Conservation (phyloP, 257 asterid species). For the Verbascum thapsus region DNA sequence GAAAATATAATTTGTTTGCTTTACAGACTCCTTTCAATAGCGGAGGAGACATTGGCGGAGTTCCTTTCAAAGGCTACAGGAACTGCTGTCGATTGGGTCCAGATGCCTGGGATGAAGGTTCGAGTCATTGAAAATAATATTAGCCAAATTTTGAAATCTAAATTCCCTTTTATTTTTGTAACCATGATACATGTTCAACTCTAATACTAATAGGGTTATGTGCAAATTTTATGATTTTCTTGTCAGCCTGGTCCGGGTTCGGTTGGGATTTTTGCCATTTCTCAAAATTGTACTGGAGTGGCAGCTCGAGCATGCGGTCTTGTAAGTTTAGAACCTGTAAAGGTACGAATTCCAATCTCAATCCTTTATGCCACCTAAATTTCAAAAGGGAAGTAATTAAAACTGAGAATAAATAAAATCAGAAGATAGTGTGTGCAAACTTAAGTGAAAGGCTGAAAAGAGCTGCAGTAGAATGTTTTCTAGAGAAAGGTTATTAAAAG, state of each 20-base stretch:
- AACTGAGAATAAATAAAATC: too few relatives aligned
- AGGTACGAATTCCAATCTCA: conserved; percentile 44
- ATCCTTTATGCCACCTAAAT: background rate
- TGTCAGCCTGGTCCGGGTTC: conserved; percentile 99
- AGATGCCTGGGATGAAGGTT: conserved; percentile 99
- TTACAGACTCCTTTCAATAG: conserved; percentile 90
- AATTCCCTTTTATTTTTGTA: background rate
- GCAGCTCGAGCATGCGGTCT: conserved; percentile 99
- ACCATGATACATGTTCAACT: background rate
- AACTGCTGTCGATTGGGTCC: conserved; percentile 99
- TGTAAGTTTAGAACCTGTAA: conserved; percentile 91
- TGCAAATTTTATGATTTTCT: conserved; percentile 4
- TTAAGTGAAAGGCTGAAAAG: too few relatives aligned
- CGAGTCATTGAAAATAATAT: background rate
- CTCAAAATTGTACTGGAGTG: conserved; percentile 90
- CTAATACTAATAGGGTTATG: background rate
- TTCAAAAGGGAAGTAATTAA: too few relatives aligned
- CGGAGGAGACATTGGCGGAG: conserved; percentile 98
- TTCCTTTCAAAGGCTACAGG: conserved; percentile 99
- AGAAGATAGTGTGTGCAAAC: too few relatives aligned
- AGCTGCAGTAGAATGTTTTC: too few relatives aligned
- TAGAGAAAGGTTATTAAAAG: too few relatives aligned
- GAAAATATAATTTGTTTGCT: conserved; percentile 13
- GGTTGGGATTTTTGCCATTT: conserved; percentile 99
- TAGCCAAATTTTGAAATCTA: background rate